A percentile compares a stretch with the other conserved stretches of the same genome.
phyloP scores from a whole-genome alignment of 2,329 filamentous ascomycete genomes.

The Neoascochyta sp. region DNA sequence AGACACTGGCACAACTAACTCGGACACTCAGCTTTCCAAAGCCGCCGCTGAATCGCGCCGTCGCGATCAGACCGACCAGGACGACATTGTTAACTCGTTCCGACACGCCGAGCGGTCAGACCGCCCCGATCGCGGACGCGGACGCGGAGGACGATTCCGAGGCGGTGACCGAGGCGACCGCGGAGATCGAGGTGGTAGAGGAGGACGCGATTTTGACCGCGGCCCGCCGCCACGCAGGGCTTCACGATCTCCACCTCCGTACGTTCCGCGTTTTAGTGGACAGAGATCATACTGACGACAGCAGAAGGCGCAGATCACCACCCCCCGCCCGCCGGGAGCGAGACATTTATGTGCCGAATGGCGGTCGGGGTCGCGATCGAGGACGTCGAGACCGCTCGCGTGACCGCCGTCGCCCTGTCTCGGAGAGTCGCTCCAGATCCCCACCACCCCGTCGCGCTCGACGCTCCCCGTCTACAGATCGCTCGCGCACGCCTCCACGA shows the following conservation, averaged over 20 bases:
- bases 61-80: conserved; percentile 60
- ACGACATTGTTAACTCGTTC: conserved; percentile 65
- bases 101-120: conserved; percentile 59
- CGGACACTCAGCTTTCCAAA: conserved; percentile 68
- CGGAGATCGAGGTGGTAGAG: conserved; percentile 43
- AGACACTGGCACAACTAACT: conserved; percentile 15
- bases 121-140: conserved; percentile 31
- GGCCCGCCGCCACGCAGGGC: conserved; percentile 45
- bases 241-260: conserved; percentile 49
- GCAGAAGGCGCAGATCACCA: conserved; percentile 47
- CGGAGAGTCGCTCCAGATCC: conserved; percentile 26
- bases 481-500: conserved; percentile 42
- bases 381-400: conserved; percentile 35
- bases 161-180: conserved; percentile 45
- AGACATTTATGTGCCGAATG: conserved; percentile 56
- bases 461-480: conserved; percentile 27
- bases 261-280: conserved; percentile 5
- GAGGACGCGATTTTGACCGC: conserved; percentile 48
- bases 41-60: conserved; percentile 70
- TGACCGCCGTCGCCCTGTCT: conserved; percentile 34
- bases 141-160: conserved; percentile 43
- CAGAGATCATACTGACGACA: conserved; percentile 12
- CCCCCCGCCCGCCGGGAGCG: conserved; percentile 49
- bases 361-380: conserved; percentile 35
- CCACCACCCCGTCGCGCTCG: conserved; percentile 25